Evolutionary conservation across 2,329 filamentous ascomycete genomes (phyloP), one percentile per base, ranked within the genome.

Genomic region (Epichloe sylvatica): DNA sequence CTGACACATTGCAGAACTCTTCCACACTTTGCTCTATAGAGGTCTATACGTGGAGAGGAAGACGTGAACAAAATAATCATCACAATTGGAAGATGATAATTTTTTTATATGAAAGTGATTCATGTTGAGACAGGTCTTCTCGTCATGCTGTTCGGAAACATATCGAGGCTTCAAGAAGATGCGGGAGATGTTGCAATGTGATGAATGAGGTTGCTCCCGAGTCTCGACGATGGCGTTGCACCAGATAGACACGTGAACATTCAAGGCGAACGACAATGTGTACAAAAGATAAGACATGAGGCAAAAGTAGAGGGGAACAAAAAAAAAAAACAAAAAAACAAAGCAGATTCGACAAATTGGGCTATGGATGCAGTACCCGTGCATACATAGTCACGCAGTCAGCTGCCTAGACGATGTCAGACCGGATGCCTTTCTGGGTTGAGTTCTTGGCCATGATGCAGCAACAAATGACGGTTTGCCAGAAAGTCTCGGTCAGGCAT

Each of bases 381-480:
- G 48, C 17, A 19, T 19, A 19, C 36, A 49, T 36, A 36, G 21
- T 38, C n/a, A 25, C n/a, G 30, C 33, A 33, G 49, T 50, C 49
- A 46, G 38, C 44, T 46, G 49, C 21, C 37, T 41, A 21, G 33
- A 38, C 19, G 7, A 37, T 49, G 41, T 17, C 47, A 49, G 21
- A 49, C 47, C 47, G 40, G 40, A 43, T 49, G 47, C 47, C 41
- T n/a, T 49, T 38, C 41, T 49, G 33, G 47, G 47, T 15, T 30
- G 33, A 41, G 47, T 11, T 30, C 19, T 37, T 38, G 46, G 39
- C 40, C 38, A 38, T 15, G 30, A 45, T 45, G 40, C 23, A 38
- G 34, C 47, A 36, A 25, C 47, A 49, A 49, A 33, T 49, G 39
- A 44, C 12, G 13, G 40, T 25, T 46, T 44, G 40, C 34, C 15